These are phyloP conservation scores for Mucor irregularis DNA, from an alignment of 371 early-diverging fungal species.

Conservation along the genomic window DNA sequence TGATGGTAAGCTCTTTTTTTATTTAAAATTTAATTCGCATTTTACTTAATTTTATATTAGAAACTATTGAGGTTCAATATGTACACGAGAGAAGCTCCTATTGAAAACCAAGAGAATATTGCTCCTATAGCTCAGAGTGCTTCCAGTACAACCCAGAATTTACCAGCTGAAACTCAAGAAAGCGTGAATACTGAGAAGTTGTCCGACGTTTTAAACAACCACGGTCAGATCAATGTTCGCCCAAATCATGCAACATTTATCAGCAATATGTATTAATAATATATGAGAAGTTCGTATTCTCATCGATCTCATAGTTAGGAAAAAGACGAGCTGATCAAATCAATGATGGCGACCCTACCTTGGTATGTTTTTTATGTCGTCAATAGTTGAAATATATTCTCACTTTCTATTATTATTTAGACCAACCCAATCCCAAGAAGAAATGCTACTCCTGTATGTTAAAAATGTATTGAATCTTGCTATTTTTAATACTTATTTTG, in stretches of 20 bases:
- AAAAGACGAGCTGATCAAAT: conserved; percentile 14
- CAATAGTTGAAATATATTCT: conserved; percentile 11
- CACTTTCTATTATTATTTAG: conserved; percentile 10
- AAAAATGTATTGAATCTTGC: conserved; percentile 6
- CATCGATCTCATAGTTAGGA: conserved; percentile 10
- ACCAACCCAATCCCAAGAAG: conserved; percentile 7
- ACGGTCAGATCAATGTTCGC: too few relatives aligned
- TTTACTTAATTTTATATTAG: too few relatives aligned
- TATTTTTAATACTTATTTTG: conserved; percentile 10
- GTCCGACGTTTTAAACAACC: too few relatives aligned
- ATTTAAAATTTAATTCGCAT: too few relatives aligned
- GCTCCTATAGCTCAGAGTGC: too few relatives aligned
- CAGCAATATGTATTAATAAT: conserved; percentile 11
- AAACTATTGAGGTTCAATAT: too few relatives aligned
- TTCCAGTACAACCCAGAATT: too few relatives aligned
- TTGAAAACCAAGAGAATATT: too few relatives aligned
- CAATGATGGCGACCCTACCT: conserved; percentile 11
- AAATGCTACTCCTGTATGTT: conserved; percentile 9
- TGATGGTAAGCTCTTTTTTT: too few relatives aligned
- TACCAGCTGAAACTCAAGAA: too few relatives aligned
- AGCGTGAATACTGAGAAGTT: too few relatives aligned
- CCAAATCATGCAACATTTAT: conserved; percentile 7
- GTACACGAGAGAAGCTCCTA: too few relatives aligned
- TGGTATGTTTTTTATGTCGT: conserved; percentile 13
- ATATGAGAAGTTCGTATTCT: conserved; percentile 14